These are phyloP conservation scores for Penicillium decumbens DNA, from an alignment of 2,329 filamentous ascomycete species.

Conservation along the genomic window DNA sequence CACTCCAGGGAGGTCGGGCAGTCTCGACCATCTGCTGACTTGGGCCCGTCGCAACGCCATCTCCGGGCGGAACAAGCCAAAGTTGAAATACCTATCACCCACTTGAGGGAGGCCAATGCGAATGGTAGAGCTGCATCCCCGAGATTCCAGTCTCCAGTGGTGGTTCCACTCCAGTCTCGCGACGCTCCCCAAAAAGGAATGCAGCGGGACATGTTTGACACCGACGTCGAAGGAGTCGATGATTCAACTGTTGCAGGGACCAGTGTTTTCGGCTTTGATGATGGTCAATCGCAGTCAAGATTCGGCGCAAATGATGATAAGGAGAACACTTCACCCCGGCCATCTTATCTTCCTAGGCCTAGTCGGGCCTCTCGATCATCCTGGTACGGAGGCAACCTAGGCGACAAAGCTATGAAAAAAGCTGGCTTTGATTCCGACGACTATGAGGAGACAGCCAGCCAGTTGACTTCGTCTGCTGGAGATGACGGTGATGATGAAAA, in stretches of 20 bases:
- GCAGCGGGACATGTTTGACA: constrained; percentile 39
- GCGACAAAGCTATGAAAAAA: constrained; percentile 34
- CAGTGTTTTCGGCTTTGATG: constrained; percentile 37
- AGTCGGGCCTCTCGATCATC: constrained; percentile 26
- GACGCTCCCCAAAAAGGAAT: constrained; percentile 11
- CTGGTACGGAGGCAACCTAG: constrained; percentile 31
- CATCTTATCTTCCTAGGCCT: constrained; percentile 24
- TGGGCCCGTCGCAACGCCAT: constrained; percentile 28
- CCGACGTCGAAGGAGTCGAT: constrained; percentile 42
- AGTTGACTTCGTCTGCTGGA: constrained; percentile 27
- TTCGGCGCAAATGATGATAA: constrained; percentile 20
- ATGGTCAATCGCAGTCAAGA: constrained; percentile 24
- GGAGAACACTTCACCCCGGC: constrained; percentile 19
- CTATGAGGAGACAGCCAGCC: constrained; percentile 28
- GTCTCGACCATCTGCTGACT: constrained; percentile 23
- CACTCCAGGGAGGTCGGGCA: constrained; percentile 37
- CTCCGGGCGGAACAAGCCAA: constrained; percentile 34
- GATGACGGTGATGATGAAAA: constrained; percentile 28
- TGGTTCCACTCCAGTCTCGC: constrained; percentile 16
- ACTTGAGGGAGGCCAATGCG: constrained; percentile 19
- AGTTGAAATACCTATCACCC: constrained; percentile 31
- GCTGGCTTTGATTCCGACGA: constrained; percentile 38
- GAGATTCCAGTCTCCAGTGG: constrained; percentile 16
- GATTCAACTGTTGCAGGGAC: constrained; percentile 41
- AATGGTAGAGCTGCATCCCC: constrained; percentile 16